Evolutionary conservation across 495 filamentous ascomycete genomes (phyloP).

Genomic region (Durotheca rogersii): DNA sequence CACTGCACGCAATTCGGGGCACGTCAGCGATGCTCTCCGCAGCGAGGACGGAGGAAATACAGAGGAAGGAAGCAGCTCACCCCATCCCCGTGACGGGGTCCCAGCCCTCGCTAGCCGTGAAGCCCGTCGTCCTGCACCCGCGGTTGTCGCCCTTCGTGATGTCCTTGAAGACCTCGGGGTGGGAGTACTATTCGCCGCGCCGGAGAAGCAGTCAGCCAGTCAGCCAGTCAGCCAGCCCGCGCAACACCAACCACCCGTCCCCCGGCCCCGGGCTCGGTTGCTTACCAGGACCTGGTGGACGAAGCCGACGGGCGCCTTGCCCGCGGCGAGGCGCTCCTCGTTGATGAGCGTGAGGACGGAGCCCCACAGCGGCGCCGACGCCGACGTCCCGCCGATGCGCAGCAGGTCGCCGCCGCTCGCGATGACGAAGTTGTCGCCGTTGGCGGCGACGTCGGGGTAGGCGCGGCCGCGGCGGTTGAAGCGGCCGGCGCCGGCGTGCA

Average conservation of each 20-base stretch:
- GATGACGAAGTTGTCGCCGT: slow-evolving; percentile 58
- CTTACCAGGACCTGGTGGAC: slow-evolving; percentile 57
- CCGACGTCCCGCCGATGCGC: slow-evolving; percentile 46
- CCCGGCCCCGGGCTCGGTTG: no score
- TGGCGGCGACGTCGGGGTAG: slow-evolving; percentile 62
- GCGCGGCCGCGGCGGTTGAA: slow-evolving; percentile 59
- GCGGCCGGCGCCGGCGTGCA: slow-evolving; percentile 13
- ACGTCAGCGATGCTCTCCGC: slow-evolving; percentile 10
- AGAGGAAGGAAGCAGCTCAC: slow-evolving; percentile 26
- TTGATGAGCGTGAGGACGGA: slow-evolving; percentile 62
- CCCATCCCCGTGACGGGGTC: slow-evolving; percentile 65
- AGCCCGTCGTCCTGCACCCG: slow-evolving; percentile 59
- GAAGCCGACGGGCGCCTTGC: slow-evolving; percentile 62
- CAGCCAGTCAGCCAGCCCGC: no score
- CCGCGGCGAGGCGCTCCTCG: slow-evolving; percentile 55
- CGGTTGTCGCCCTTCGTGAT: slow-evolving; percentile 59
- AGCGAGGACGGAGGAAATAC: slow-evolving; percentile 2
- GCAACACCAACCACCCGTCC: no score
- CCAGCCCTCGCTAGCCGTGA: slow-evolving; percentile 54
- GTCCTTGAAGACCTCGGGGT: slow-evolving; percentile 62
- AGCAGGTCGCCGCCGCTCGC: slow-evolving; percentile 47
- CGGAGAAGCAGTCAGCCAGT: slow-evolving; percentile 1
- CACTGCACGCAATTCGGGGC: slow-evolving; percentile 22
- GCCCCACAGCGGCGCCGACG: slow-evolving; percentile 40
- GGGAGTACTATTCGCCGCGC: slow-evolving; percentile 46